Evolutionary conservation across 2,329 filamentous ascomycete species (phyloP), one percentile per base, ranked within the genome.

Genomic region (Beauveria medogensis): DNA sequence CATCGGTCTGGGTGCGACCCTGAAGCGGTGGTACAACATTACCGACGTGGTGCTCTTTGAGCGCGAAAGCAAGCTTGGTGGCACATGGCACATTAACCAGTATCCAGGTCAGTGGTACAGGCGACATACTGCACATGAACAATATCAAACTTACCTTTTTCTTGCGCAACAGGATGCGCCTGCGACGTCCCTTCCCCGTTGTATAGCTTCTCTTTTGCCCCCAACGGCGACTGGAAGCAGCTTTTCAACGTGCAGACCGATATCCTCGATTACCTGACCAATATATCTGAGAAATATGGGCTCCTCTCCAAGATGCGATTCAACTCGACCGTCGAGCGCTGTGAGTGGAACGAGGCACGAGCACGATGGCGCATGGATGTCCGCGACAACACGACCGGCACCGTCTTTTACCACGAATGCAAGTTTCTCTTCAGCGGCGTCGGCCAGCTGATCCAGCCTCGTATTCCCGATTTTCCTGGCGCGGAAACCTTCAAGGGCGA

Each of bases 51-150:
- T 75, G 30, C 78, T 88, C 67, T 87, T 87, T 62, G 86, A 88
- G 26, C 75, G 81, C 14, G 75, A 83, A 63, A 72, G 75, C 4
- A 78, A 79, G 3, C 75, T 87, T 48, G 85, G 85, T 37, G 86
- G 86, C 8, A 87, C 85, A 1, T 89, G 86, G 86, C 79, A 78
- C 70, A 79, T 79, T 50, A 88, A 87, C 68, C 74, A 77, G 37
- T 88, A 88, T 69, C 85, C 82, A 10, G 81, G 81, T 69, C 72
- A 69, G 56, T 5, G 6, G 5, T 2, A 14, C 9, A n/a, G 8
- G 20, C 18, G 5, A 28, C 12, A 24, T n/a, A n/a, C 10, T 6
- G 6, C 9, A 12, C 5, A 3, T 30, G 5, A 22, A 30, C 28
- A 26, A 26, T 28, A 14, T 16, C 30, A 20, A 57, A 22, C 24